Conservation (phyloP, 192 early-diverging fungal species). For the Coemansia sp. region DNA sequence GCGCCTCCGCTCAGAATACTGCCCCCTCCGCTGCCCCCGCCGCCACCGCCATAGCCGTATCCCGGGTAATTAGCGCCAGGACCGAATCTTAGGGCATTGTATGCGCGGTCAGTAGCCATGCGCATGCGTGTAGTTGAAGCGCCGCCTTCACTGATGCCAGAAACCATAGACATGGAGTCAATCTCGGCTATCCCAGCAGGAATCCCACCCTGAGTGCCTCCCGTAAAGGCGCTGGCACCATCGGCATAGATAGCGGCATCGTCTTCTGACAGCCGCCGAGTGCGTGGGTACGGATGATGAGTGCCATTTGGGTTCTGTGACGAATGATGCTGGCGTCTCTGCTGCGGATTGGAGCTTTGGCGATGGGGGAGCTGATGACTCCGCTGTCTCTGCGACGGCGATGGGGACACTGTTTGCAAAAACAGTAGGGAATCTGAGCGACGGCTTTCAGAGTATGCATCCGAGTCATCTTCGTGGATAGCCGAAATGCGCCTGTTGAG, state of each 20-base stretch:
- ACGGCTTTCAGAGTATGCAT: conserved; percentile 20
- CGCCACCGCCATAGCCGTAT: neutral
- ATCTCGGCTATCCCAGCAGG: conserved; percentile 8
- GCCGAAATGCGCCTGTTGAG: conserved; percentile 27
- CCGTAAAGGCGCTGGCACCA: neutral
- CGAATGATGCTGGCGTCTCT: neutral
- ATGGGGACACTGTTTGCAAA: conserved; percentile 3
- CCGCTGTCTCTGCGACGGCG: conserved; percentile 7
- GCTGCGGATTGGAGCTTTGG: neutral
- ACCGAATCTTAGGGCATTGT: conserved; percentile 34
- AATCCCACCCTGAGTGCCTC: neutral
- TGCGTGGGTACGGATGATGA: too few relatives aligned
- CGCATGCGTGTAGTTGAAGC: conserved; percentile 42
- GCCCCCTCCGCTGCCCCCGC: too few relatives aligned
- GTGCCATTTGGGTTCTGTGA: too few relatives aligned
- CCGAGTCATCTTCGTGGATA: conserved; percentile 37
- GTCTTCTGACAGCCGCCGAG: conserved; percentile 2
- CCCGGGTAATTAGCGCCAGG: conserved; percentile 13
- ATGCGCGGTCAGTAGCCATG: conserved; percentile 40
- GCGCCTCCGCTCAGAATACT: too few relatives aligned
- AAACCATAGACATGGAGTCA: conserved; percentile 33
- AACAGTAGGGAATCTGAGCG: conserved; percentile 31
- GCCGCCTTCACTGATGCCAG: conserved; percentile 40
- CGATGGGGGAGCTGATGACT: neutral
- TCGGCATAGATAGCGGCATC: neutral